Percentiles rank a stretch among this genome's conserved stretches.
These are phyloP conservation scores for Raffaelea albimanens DNA, from an alignment of 2,329 filamentous ascomycete species.

Conservation along the genomic window DNA sequence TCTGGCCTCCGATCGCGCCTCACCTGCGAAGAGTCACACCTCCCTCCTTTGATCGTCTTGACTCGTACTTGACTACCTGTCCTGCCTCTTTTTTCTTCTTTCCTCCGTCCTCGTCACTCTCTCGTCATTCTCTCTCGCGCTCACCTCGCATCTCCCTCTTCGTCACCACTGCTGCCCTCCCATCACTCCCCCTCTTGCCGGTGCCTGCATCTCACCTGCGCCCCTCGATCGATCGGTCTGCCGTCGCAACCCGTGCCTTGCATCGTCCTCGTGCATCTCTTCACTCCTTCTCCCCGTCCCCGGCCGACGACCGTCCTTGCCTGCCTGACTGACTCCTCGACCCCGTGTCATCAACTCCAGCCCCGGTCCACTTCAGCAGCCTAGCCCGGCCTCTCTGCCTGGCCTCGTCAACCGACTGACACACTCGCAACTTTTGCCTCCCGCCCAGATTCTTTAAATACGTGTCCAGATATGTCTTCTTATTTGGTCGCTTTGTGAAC, in stretches of 20 bases:
- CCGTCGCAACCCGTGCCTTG: too few species aligned
- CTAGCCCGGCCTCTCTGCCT: too few species aligned
- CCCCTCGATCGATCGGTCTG: too few species aligned
- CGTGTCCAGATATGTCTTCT: neutral
- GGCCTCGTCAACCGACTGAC: too few species aligned
- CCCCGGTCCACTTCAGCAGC: too few species aligned
- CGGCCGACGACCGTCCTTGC: too few species aligned
- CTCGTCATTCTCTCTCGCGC: neutral
- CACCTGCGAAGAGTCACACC: constrained; percentile 11
- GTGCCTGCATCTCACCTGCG: neutral
- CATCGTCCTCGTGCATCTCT: too few species aligned
- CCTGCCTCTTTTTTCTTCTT: neutral
- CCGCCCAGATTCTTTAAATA: neutral
- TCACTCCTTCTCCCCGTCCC: too few species aligned
- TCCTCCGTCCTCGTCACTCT: neutral
- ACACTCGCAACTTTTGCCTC: too few species aligned
- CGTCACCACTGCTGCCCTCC: neutral
- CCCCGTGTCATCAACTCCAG: too few species aligned
- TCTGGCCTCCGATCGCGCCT: neutral
- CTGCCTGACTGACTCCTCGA: too few species aligned
- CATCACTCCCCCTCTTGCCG: neutral
- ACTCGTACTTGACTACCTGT: constrained; percentile 4
- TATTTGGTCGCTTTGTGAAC: neutral
- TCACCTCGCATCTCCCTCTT: neutral
- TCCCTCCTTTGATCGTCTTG: constrained; percentile 3